These are phyloP conservation scores for Saraca asoca DNA, from an alignment of 331 rosid species.

Conservation along the genomic window DNA sequence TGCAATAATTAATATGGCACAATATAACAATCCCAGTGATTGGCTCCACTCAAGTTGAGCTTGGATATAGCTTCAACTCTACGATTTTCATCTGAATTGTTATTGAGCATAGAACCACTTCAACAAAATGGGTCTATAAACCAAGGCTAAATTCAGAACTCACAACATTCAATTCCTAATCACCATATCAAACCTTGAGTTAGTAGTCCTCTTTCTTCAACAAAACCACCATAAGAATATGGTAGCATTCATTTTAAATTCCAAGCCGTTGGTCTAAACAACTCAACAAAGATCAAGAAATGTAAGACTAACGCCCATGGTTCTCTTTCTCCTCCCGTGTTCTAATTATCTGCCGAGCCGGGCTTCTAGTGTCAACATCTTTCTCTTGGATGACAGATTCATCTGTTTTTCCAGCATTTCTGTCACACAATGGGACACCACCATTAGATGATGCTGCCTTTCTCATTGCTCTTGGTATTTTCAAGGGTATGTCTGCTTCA, in stretches of 20 bases:
- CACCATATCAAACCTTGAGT: constrained; percentile 14
- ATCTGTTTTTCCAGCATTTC: constrained; percentile 60
- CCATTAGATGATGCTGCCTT: constrained; percentile 45
- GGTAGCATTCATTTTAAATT: constrained; percentile 7
- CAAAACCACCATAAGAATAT: constrained; percentile 37
- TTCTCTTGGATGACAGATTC: constrained; percentile 50
- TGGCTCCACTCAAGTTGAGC: no score
- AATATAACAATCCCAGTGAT: no score
- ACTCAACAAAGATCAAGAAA: constrained; percentile 18
- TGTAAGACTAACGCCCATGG: constrained; percentile 43
- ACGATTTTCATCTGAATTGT: no score
- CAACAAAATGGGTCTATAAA: no score
- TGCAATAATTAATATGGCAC: no score
- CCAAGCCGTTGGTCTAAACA: constrained; percentile 11
- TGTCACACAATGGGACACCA: constrained; percentile 58
- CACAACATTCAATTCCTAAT: background rate
- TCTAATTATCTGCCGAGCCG: constrained; percentile 40
- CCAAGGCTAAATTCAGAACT: no score
- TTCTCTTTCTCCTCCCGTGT: constrained; percentile 81
- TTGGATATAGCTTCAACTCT: no score
- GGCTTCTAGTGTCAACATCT: constrained; percentile 47
- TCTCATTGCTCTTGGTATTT: constrained; percentile 57
- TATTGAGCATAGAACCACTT: no score
- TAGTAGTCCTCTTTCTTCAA: constrained; percentile 24
- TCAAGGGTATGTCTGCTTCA: constrained; percentile 51